A percentile compares a stretch with the other conserved stretches of the same genome.
phyloP scores from a whole-genome alignment of 1,284 basidiomycete species.

The Leccinum angustisporum region DNA sequence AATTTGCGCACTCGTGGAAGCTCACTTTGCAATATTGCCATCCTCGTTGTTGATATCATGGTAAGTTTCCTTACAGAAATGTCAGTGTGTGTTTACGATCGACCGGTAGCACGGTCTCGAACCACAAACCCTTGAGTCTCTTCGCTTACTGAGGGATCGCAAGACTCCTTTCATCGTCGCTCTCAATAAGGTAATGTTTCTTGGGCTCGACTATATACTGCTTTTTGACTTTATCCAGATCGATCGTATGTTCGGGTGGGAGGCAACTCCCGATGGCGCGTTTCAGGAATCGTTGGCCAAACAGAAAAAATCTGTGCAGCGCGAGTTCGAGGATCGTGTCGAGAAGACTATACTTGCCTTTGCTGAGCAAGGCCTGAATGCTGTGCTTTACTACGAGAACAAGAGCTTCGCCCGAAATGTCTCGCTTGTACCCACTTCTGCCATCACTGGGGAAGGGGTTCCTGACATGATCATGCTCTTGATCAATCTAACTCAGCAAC shows the following conservation, averaged over 20 bases:
- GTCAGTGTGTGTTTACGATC: conserved; percentile 14
- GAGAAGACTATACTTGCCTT: conserved; percentile 89
- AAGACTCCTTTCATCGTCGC: conserved; percentile 99
- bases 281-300: conserved; percentile 92
- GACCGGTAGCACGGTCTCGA: conserved; percentile 87
- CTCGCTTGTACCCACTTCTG: conserved; percentile 96
- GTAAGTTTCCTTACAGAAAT: conserved; percentile 40
- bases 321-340: conserved; percentile 92
- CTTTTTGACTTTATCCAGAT: conserved; percentile 54
- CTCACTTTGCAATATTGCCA: conserved; percentile 98
- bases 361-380: conserved; percentile 96
- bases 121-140: conserved; percentile 95
- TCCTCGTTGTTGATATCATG: conserved; percentile 99
- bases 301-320: conserved; percentile 79
- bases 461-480: conserved; percentile 99
- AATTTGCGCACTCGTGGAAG: conserved; percentile 96
- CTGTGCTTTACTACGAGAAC: conserved; percentile 97
- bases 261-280: conserved; percentile 86
- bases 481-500: conserved; percentile 95
- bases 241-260: conserved; percentile 97
- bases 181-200: conserved; percentile 81
- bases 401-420: conserved; percentile 94
- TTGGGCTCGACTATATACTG: conserved; percentile 1
- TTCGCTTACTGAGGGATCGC: conserved; percentile 88
- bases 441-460: conserved; percentile 96